A percentile compares a stretch with the other conserved stretches of the same genome.
These are phyloP conservation scores for Fallopia convolvulus DNA, from an alignment of 148 eudicot genomes.

Conservation along the genomic window DNA sequence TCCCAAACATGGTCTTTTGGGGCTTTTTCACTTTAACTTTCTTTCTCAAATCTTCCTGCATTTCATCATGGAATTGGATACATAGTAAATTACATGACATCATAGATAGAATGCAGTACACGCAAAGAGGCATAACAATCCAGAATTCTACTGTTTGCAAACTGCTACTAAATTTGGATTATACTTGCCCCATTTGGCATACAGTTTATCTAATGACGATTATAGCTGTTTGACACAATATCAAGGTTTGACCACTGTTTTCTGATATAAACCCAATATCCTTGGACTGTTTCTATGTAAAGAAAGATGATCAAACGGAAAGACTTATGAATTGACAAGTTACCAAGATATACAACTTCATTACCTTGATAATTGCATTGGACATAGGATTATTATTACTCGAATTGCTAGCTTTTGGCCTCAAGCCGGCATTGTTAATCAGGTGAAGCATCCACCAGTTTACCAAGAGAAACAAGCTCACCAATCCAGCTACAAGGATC, in stretches of 20 bases:
- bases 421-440: slow-evolving; percentile 40
- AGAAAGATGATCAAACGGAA: background rate
- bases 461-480: slow-evolving; percentile 44
- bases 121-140: background rate
- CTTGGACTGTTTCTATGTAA: background rate
- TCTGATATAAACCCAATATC: background rate
- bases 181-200: background rate
- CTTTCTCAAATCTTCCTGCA: slow-evolving; percentile 67
- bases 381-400: slow-evolving; percentile 22
- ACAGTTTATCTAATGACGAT: too few species aligned
- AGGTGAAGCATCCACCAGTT: slow-evolving; percentile 82
- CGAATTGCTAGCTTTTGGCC: slow-evolving; percentile 16
- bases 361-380: slow-evolving; percentile 41
- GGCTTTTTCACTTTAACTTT: slow-evolving; percentile 65
- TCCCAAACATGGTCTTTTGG: slow-evolving; percentile 72
- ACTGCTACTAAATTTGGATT: background rate
- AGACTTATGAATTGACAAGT: background rate
- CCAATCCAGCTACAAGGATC: slow-evolving; percentile 34
- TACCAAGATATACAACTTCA: background rate
- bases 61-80: slow-evolving; percentile 17
- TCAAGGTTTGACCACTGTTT: background rate
- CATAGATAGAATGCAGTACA: background rate
- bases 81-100: background rate
- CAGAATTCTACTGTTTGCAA: too few species aligned
- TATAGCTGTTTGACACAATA: background rate